Evolutionary conservation across 2,329 filamentous ascomycete species (phyloP), one percentile per base, ranked within the genome.

Genomic region (Aureobasidium sp.): DNA sequence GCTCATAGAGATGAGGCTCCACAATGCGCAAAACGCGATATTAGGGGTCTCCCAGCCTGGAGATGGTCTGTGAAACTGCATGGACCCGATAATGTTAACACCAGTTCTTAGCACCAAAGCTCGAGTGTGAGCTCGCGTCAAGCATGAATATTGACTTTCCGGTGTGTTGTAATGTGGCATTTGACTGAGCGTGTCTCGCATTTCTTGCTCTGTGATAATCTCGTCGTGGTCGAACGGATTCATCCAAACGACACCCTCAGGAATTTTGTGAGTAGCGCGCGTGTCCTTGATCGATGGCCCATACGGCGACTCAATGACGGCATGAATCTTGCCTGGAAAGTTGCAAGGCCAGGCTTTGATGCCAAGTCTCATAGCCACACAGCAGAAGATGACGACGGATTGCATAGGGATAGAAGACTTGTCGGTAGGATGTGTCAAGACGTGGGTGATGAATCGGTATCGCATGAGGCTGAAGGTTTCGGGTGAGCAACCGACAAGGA

Each of bases 361-460:
- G 1, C 88, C 89, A 13, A 97, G 72, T 41, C 88, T 82, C 60
- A 83, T 81, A 0, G 91, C 92, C 16, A 97, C 73, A 62, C 86
- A 86, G 69, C 89, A 94, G 74, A 88, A 99, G 65, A 97, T 96
- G 63, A 87, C 88, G 61, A 88, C 88, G 1, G 91, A 94, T 64
- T 97, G 88, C 55, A 97, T 81, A 1, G 93, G 94, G 9, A 97
- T 80, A 1, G 91, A 93, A 32, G 89, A 86, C 69, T 96, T 91
- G 7, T 83, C 76, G 54, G 89, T 86, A 39, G 84, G 86, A 47
- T 97, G 78, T 4, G 89, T 90, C 64, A 95, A 80, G 10, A 91
- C 91, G 62, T 97, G 86, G 67, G 96, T 89, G 61, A 99, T 86
- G 67, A 96, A 89, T 68, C 90, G 95, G 73, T 97, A 96, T 64